Percentiles rank a stretch among this genome's conserved stretches.
Evolutionary conservation across 2,329 filamentous ascomycete species (phyloP).

Genomic region (Trichoderma sp.): DNA sequence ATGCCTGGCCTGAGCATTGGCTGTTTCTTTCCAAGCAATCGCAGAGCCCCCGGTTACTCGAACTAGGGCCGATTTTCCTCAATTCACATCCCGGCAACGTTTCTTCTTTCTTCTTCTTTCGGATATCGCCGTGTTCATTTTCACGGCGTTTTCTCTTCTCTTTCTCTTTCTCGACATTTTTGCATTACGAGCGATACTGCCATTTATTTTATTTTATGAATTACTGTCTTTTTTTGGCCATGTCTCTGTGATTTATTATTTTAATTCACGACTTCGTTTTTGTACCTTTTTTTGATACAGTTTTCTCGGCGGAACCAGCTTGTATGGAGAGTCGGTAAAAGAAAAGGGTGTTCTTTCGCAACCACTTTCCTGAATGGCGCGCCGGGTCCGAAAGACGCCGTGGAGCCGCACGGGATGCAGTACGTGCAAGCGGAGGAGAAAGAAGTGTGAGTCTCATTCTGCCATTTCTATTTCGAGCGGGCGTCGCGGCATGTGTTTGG

Average conservation of each 20-base stretch:
- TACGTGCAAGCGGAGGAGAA: slow-evolving; percentile 16
- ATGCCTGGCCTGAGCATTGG: background rate
- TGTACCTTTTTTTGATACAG: background rate
- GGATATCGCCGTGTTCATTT: background rate
- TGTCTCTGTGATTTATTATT: background rate
- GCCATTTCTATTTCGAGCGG: background rate
- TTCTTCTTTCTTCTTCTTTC: background rate
- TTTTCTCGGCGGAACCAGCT: background rate
- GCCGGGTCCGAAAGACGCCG: slow-evolving; percentile 16
- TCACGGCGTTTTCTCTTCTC: background rate
- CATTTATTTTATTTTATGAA: background rate
- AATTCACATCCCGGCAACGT: background rate
- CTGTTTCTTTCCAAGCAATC: background rate
- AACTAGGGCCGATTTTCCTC: background rate
- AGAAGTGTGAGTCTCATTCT: slow-evolving; percentile 13
- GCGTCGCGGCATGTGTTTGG: background rate
- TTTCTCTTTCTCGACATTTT: background rate
- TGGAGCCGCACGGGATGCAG: slow-evolving; percentile 17
- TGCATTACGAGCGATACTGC: background rate
- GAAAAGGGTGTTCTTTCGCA: background rate
- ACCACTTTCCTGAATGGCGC: slow-evolving; percentile 1
- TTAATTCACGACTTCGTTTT: background rate
- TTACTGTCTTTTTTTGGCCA: background rate
- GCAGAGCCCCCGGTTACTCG: background rate
- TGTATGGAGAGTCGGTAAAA: background rate